Conservation (phyloP, 2,329 filamentous ascomycete species). For the Hypoxylon sp. region DNA sequence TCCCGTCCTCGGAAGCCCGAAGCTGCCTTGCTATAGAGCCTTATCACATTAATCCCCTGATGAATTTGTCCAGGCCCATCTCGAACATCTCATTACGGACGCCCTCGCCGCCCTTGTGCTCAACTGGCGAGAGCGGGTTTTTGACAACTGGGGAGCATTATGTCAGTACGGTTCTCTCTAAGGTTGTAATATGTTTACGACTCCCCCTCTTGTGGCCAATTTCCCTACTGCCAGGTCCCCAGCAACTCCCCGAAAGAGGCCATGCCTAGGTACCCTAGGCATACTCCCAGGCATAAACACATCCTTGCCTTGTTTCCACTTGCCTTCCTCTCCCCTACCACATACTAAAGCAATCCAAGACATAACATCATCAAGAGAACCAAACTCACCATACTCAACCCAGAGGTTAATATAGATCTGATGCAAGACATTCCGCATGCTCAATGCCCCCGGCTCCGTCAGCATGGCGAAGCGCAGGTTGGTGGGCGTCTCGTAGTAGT, state of each 20-base stretch:
- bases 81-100: constrained; percentile 80
- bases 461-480: constrained; percentile 97
- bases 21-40: background rate
- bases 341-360: background rate
- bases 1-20: background rate
- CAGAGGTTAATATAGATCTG: constrained; percentile 99
- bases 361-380: background rate
- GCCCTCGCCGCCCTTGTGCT: constrained; percentile 77
- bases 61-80: constrained; percentile 81
- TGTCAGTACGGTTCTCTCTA: constrained; percentile 39
- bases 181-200: background rate
- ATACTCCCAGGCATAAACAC: background rate
- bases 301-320: background rate
- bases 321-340: background rate
- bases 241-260: background rate
- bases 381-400: constrained; percentile 85
- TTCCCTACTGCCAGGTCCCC: background rate
- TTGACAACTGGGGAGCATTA: constrained; percentile 70
- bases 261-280: background rate
- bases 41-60: constrained; percentile 73
- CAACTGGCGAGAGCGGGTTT: constrained; percentile 77
- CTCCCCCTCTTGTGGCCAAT: background rate
- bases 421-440: constrained; percentile 93
- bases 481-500: constrained; percentile 98
- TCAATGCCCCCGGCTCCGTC: constrained; percentile 89